phyloP scores from a whole-genome alignment of 352 stramenopile genomes.

The Salisapilia sapeloensis region DNA sequence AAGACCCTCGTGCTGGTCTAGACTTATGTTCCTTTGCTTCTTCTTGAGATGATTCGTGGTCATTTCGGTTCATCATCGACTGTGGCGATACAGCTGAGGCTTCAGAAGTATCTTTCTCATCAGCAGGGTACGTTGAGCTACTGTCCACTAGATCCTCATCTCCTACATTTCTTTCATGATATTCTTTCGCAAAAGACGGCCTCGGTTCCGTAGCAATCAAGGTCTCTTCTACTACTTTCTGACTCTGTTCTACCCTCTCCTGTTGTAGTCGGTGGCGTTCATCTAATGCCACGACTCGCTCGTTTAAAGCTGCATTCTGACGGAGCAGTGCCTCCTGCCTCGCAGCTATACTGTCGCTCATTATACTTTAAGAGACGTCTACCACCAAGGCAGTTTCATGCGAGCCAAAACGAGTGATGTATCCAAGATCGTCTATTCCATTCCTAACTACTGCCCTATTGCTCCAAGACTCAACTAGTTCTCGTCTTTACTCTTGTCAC shows the following conservation, averaged over 20 bases:
- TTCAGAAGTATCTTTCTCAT: not conserved
- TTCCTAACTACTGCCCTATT: too few relatives aligned
- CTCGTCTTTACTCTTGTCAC: too few relatives aligned
- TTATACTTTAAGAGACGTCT: too few relatives aligned
- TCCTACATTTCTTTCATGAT: not conserved
- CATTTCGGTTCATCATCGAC: constrained; percentile 6
- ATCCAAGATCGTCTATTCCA: too few relatives aligned
- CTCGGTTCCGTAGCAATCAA: not conserved
- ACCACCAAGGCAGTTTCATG: constrained; percentile 1
- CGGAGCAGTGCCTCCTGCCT: constrained; percentile 35
- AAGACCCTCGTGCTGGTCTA: too few relatives aligned
- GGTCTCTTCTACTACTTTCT: too few relatives aligned
- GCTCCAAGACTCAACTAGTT: too few relatives aligned
- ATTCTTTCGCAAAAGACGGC: too few relatives aligned
- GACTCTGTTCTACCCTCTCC: not conserved
- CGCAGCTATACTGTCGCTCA: constrained; percentile 44
- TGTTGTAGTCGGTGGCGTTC: constrained; percentile 34
- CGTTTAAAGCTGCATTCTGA: constrained; percentile 45
- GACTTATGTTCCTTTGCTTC: too few relatives aligned
- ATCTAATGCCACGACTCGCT: constrained; percentile 48
- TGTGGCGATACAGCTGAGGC: constrained; percentile 1
- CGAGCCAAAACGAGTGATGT: too few relatives aligned
- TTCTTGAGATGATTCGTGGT: constrained; percentile 3
- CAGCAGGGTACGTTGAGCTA: not conserved
- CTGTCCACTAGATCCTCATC: constrained; percentile 1